Evolutionary conservation across 2,329 filamentous ascomycete species (phyloP), one percentile per base, ranked within the genome.

Genomic region (Cytospora piceicola): DNA sequence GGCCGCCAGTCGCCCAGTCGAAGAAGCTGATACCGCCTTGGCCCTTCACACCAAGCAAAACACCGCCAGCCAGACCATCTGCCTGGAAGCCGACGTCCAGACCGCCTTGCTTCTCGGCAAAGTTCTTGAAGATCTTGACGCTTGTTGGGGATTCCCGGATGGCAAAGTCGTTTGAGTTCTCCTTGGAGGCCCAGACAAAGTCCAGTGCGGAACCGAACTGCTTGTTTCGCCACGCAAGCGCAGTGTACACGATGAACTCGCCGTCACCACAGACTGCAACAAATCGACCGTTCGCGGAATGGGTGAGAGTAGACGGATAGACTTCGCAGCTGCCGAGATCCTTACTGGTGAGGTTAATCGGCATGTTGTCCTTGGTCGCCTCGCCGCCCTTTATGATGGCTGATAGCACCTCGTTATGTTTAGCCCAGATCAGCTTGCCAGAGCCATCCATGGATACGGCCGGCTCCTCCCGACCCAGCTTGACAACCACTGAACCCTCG

Each of bases 171-270:
- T 97, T 98, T 81, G 93, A 96, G 79, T 97, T 97, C 66, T 97
- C 94, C 79, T 97, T 97, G 54, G 92, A 92, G 0, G 91, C 94
- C 95, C 95, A 99, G 14, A 92, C 94, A 77, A 99, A 99, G 79
- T 99, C 95, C 61, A 98, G 81, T 8, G 94, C 95, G 51, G 92
- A 94, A 27, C 95, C 95, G 74, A 99, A 99, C 4, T 93, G 93
- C 82, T 98, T 97, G 80, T 99, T 98, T 76, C 95, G 89, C 86
- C 96, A 96, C 3, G 94, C 94, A 66, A 98, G 85, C 64, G 95
- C 94, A 32, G 95, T 98, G 81, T 98, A 98, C 73, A 98, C 97
- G 77, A 98, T 98, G 80, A 97, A 99, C 79, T 99, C 95, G 69
- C 95, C 95, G 76, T 99, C 95, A 70, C 95, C 95, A 71, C 94